Percentiles rank a stretch among this genome's conserved stretches.
These are phyloP conservation scores for Trichoderma hamatum DNA, from an alignment of 2,329 filamentous ascomycete genomes.

Conservation along the genomic window DNA sequence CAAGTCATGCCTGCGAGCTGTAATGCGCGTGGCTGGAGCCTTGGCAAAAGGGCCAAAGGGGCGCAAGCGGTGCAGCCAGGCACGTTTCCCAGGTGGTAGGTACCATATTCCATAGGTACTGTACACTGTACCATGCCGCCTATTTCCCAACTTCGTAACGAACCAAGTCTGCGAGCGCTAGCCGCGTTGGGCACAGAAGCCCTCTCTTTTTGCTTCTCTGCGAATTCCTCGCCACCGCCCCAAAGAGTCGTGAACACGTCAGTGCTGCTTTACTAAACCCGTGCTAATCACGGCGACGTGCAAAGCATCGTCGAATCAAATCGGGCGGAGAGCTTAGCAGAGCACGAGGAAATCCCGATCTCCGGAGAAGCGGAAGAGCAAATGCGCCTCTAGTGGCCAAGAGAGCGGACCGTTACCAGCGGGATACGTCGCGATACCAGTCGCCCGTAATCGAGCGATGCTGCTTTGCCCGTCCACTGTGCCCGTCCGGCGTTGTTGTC, in stretches of 20 bases:
- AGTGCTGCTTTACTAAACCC: neutral
- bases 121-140: too few species aligned
- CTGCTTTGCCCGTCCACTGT: neutral
- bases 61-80: neutral
- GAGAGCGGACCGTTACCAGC: neutral
- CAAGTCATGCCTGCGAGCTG: neutral
- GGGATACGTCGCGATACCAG: neutral
- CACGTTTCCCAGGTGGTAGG: neutral
- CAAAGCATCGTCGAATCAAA: neutral
- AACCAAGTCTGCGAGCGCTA: neutral
- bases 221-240: slow-evolving; percentile 3
- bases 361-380: slow-evolving; percentile 16
- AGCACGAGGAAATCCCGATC: slow-evolving; percentile 10
- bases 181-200: neutral
- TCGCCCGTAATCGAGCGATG: neutral
- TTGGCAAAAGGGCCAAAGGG: neutral
- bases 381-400: neutral
- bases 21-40: slow-evolving; percentile 13
- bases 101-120: neutral
- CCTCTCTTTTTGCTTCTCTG: neutral
- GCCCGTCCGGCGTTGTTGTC: neutral
- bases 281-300: neutral
- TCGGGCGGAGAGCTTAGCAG: neutral
- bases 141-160: neutral
- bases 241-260: slow-evolving; percentile 1